A percentile compares a stretch with the other conserved stretches of the same genome.
These are phyloP conservation scores for Neofusicoccum cordaticola DNA, from an alignment of 2,329 filamentous ascomycete species.

Conservation along the genomic window DNA sequence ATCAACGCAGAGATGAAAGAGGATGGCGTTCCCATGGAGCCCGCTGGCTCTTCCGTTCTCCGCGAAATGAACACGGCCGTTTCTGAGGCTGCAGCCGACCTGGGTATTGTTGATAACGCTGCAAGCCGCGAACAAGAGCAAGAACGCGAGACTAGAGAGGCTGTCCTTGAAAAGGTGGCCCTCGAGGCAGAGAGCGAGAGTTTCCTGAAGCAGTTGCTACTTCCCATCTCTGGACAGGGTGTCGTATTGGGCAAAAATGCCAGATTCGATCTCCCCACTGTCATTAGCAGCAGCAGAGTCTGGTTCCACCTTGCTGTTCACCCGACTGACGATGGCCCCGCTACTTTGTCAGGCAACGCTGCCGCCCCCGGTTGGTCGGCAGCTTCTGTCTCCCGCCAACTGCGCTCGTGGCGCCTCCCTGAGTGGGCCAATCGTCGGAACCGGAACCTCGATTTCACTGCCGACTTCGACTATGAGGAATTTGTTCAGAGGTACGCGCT, in stretches of 20 bases:
- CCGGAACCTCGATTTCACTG: constrained; percentile 89
- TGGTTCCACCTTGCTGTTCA: constrained; percentile 95
- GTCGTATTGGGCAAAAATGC: constrained; percentile 75
- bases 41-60: constrained; percentile 76
- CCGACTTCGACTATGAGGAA: constrained; percentile 92
- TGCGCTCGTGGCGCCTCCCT: constrained; percentile 87
- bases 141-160: constrained; percentile 76
- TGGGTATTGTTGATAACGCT: constrained; percentile 69
- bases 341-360: constrained; percentile 68
- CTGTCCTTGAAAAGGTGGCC: constrained; percentile 80
- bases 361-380: constrained; percentile 89
- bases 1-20: constrained; percentile 98
- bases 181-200: constrained; percentile 76
- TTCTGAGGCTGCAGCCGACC: constrained; percentile 70
- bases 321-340: constrained; percentile 81
- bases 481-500: constrained; percentile 79
- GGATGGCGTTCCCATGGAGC: constrained; percentile 76
- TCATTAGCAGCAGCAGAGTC: constrained; percentile 78
- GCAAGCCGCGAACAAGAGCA: constrained; percentile 71
- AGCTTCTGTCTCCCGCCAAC: constrained; percentile 84
- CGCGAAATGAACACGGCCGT: constrained; percentile 86
- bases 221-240: constrained; percentile 74
- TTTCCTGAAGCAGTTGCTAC: constrained; percentile 78
- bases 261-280: constrained; percentile 71
- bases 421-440: constrained; percentile 96